phyloP scores from a whole-genome alignment of 495 filamentous ascomycete genomes.

The Daldinia bambusicola region DNA sequence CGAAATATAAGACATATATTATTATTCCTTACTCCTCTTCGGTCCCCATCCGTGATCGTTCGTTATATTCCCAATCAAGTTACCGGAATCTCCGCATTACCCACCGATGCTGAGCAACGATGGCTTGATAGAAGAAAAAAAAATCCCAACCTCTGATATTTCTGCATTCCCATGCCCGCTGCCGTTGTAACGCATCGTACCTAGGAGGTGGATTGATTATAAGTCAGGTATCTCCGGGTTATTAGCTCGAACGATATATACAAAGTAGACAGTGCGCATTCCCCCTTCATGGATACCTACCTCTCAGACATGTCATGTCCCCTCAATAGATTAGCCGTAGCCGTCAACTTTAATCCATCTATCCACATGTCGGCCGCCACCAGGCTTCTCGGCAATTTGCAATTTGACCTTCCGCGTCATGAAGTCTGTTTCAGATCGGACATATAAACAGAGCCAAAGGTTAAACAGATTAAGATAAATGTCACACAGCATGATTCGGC shows the following conservation, averaged over 20 bases:
- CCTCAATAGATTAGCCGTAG: neutral
- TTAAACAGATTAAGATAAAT: conserved; percentile 7
- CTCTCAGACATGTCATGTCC: neutral
- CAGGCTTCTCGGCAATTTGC: conserved; percentile 5
- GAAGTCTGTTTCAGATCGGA: conserved; percentile 1
- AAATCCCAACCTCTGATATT: conserved; percentile 28
- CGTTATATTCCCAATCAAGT: conserved; percentile 16
- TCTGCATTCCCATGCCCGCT: conserved; percentile 9
- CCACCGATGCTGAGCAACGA: conserved; percentile 19
- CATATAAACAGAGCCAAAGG: neutral
- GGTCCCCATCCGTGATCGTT: conserved; percentile 13
- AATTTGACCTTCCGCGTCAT: conserved; percentile 1
- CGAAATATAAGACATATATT: conserved; percentile 19
- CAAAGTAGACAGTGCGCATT: conserved; percentile 25
- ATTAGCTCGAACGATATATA: conserved; percentile 5
- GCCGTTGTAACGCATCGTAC: conserved; percentile 12
- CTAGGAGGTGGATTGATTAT: conserved; percentile 1
- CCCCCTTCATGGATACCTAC: neutral
- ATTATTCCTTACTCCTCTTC: neutral
- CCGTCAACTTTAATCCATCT: neutral
- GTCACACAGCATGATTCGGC: conserved; percentile 9
- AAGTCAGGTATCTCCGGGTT: neutral
- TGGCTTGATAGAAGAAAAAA: conserved; percentile 19
- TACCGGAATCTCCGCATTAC: conserved; percentile 18
- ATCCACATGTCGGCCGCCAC: neutral